A percentile compares a stretch with the other conserved stretches of the same genome.
These are phyloP conservation scores for Cornus florida DNA, from an alignment of 148 eudicot species.

Conservation along the genomic window DNA sequence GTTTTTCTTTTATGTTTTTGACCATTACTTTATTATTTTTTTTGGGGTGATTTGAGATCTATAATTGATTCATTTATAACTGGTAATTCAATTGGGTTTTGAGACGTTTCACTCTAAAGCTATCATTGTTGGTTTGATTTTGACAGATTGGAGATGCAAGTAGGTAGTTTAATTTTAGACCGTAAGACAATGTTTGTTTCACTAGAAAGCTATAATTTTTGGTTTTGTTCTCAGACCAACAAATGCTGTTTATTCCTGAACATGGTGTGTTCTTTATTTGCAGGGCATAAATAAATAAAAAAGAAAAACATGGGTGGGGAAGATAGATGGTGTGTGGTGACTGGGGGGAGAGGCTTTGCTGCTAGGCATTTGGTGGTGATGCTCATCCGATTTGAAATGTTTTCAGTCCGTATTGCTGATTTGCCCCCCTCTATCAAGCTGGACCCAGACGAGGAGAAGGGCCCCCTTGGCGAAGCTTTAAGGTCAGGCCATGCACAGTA, in stretches of 20 bases:
- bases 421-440: conserved; percentile 56
- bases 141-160: no score
- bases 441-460: conserved; percentile 62
- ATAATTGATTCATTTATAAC: no score
- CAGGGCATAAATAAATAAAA: neutral
- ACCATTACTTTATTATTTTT: no score
- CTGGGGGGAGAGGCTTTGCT: conserved; percentile 92
- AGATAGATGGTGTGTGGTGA: conserved; percentile 85
- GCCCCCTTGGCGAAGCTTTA: conserved; percentile 64
- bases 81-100: no score
- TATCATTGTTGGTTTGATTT: no score
- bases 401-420: conserved; percentile 61
- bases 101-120: no score
- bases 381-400: conserved; percentile 71
- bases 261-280: neutral
- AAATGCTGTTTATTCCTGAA: neutral
- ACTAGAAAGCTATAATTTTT: neutral
- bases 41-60: no score
- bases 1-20: no score
- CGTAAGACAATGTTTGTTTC: neutral
- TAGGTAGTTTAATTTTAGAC: no score
- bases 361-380: conserved; percentile 86
- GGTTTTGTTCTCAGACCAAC: no score
- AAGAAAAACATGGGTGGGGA: conserved; percentile 23
- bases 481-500: conserved; percentile 63